These are phyloP conservation scores for Calophaca sinica DNA, from an alignment of 306 rosid genomes.

Conservation along the genomic window DNA sequence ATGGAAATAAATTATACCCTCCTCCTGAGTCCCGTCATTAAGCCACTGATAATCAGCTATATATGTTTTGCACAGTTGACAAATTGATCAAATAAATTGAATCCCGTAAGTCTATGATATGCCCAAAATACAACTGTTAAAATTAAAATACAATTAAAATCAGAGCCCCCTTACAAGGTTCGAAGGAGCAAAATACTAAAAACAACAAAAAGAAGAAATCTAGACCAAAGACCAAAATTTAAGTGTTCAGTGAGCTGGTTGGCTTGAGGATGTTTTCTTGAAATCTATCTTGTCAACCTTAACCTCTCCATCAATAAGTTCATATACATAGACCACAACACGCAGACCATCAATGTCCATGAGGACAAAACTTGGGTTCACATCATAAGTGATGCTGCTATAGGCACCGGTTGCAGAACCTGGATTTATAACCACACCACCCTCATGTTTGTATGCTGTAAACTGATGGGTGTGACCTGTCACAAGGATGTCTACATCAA, in stretches of 20 bases:
- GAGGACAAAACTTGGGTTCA: conserved; percentile 96
- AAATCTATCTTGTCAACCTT: conserved; percentile 99
- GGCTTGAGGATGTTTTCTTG: conserved; percentile 84
- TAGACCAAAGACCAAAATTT: no score
- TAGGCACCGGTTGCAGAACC: conserved; percentile 98
- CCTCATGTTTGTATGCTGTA: conserved; percentile 98
- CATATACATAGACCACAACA: conserved; percentile 96
- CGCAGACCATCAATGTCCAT: conserved; percentile 98
- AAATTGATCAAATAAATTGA: conserved; percentile 36
- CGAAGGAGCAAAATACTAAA: conserved; percentile 28
- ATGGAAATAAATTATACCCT: no score
- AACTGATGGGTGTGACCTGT: conserved; percentile 98
- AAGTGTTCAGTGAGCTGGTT: conserved; percentile 63
- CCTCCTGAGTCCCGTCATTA: no score
- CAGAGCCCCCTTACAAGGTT: background rate
- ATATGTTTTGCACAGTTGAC: background rate
- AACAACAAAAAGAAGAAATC: background rate
- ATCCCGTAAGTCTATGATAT: conserved; percentile 14
- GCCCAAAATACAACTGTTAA: conserved; percentile 32
- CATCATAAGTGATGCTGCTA: conserved; percentile 96
- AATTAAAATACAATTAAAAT: conserved; percentile 6
- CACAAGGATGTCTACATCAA: conserved; percentile 98
- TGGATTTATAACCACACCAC: conserved; percentile 96
- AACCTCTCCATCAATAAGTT: conserved; percentile 96
- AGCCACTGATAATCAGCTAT: background rate